phyloP scores from a whole-genome alignment of 108 stramenopile genomes.

The Nitzschia putrida region DNA sequence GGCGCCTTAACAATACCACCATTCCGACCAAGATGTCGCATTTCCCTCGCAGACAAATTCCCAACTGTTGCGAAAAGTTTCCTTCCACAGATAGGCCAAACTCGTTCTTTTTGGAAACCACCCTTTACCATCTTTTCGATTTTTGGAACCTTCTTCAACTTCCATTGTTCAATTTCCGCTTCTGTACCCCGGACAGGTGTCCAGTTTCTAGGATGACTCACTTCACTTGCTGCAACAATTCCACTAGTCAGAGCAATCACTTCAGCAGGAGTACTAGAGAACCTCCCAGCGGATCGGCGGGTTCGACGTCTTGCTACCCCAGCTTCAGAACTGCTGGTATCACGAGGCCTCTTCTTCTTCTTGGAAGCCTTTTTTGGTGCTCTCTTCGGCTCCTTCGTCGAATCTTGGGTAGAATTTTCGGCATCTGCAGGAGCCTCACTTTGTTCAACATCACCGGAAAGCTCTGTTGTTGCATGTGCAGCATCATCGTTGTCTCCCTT shows the following conservation, averaged over 20 bases:
- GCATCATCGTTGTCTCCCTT: too few species aligned
- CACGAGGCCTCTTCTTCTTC: slow-evolving; percentile 2
- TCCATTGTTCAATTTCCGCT: slow-evolving; percentile 16
- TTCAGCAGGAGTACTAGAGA: slow-evolving; percentile 12
- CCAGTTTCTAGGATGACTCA: background rate
- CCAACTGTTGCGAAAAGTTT: slow-evolving; percentile 66
- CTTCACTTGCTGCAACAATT: background rate
- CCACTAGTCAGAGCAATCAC: background rate
- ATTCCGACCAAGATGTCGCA: slow-evolving; percentile 59
- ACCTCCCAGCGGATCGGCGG: slow-evolving; percentile 28
- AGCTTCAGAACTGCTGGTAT: background rate
- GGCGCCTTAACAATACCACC: slow-evolving; percentile 62
- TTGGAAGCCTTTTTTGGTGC: background rate
- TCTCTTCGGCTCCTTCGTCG: background rate
- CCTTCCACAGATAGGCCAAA: slow-evolving; percentile 70
- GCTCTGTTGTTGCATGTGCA: too few species aligned
- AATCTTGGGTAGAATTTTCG: background rate
- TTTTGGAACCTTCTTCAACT: slow-evolving; percentile 26
- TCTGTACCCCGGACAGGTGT: slow-evolving; percentile 5
- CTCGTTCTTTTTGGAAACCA: slow-evolving; percentile 20
- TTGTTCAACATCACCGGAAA: background rate
- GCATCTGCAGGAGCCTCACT: background rate
- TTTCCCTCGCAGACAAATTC: slow-evolving; percentile 33
- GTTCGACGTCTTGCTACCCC: slow-evolving; percentile 5
- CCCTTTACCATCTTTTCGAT: slow-evolving; percentile 52